These are phyloP conservation scores for Arthrobotrys entomopaga DNA, from an alignment of 2,329 filamentous ascomycete genomes.

Conservation along the genomic window DNA sequence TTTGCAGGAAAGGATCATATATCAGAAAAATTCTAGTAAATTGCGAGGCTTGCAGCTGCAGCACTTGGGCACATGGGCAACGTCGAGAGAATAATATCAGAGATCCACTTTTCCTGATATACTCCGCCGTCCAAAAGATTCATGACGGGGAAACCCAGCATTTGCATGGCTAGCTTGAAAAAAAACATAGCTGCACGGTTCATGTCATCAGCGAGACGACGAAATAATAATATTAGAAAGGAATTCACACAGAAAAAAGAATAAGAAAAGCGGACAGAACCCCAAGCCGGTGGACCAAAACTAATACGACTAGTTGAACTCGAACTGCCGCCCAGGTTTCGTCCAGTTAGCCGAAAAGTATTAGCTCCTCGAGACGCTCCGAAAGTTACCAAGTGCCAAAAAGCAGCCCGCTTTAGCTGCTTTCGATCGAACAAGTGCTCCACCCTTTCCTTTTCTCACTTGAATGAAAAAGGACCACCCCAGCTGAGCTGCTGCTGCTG, in stretches of 20 bases:
- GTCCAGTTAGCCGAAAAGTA: too few relatives aligned
- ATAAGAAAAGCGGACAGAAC: too few relatives aligned
- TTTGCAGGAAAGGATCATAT: not conserved
- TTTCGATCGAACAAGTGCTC: not conserved
- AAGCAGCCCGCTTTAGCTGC: not conserved
- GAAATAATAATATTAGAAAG: not conserved
- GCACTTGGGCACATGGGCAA: constrained; percentile 1
- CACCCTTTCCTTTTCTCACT: not conserved
- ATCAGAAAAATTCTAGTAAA: constrained; percentile 1
- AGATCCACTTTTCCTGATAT: constrained; percentile 11
- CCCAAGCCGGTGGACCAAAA: not conserved
- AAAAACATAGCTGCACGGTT: not conserved
- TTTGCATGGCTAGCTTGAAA: not conserved
- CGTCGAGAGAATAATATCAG: not conserved
- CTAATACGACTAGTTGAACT: too few relatives aligned
- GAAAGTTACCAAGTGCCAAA: not conserved
- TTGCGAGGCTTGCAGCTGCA: constrained; percentile 8
- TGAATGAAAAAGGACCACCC: not conserved
- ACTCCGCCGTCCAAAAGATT: not conserved
- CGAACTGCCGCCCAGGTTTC: too few relatives aligned
- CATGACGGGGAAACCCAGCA: not conserved
- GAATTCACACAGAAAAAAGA: not conserved
- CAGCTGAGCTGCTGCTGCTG: not conserved
- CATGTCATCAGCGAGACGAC: not conserved
- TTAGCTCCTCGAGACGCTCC: too few relatives aligned